Evolutionary conservation across 306 rosid species (phyloP), one percentile per base, ranked within the genome.

Genomic region (Gastrolobium bilobum): DNA sequence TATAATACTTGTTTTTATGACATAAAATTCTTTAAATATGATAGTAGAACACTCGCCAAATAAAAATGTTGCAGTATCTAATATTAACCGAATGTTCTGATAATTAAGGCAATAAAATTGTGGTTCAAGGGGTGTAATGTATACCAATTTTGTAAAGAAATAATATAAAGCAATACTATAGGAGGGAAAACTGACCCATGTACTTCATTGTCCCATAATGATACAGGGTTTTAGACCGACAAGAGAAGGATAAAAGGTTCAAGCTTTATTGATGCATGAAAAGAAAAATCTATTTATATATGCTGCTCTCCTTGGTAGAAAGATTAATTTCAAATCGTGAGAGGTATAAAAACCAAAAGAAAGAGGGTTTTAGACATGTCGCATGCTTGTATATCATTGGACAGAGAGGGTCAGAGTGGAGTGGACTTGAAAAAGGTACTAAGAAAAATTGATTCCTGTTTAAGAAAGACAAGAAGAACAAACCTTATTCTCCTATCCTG

Each of bases 401-500:
- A 70, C 74, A 72, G 34, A 5, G n/a, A 66, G 63, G 54, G 46
- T 56, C 20, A 57, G 63, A 47, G 77, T 31, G 53, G 46, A 46
- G 54, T 73, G 60, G 73, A 48, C 42, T 20, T 11, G 0, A 54
- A 65, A 73, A 76, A 76, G 73, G 69, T 80, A 69, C 53, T 71
- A 84, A 78, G 79, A 70, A 77, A 75, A 83, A 72, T 26, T 84
- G 90, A 93, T 91, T 91, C 93, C 78, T 2, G 80, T 66, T 60
- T 51, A 83, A 87, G 87, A 81, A 85, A 81, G 97, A 93, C 98
- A 90, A 93, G 94, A 80, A 86, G 98, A 91, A 93, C 37, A 85
- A 84, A 66, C 87, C 86, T 73, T 66, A 59, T 78, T 88, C 86
- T 63, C 84, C 85, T 83, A 54, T 75, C 63, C 88, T 76, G 88